Percentiles rank a stretch among this genome's conserved stretches.
Conservation (phyloP, 768 basidiomycete species). For the Lentinula sp. region DNA sequence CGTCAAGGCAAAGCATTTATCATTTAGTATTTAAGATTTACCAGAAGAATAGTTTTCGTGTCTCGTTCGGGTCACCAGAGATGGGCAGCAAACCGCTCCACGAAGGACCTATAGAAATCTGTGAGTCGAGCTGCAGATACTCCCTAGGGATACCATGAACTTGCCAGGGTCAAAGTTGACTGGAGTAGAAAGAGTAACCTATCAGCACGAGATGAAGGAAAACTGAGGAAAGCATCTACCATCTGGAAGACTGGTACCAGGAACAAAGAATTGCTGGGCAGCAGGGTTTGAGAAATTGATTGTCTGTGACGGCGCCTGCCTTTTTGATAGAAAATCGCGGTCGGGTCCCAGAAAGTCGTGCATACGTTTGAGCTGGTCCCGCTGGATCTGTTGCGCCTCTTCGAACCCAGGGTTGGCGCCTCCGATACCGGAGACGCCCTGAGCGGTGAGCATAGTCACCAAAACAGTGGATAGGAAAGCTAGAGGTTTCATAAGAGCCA, state of each 20-base stretch:
- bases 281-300: conserved; percentile 61
- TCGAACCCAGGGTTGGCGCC: conserved; percentile 32
- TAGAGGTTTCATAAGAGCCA: conserved; percentile 1
- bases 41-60: conserved; percentile 52
- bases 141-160: conserved; percentile 25
- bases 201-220: conserved; percentile 14
- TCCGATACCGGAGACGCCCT: conserved; percentile 16
- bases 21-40: conserved; percentile 3
- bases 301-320: conserved; percentile 17
- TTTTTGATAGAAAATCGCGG: conserved; percentile 25
- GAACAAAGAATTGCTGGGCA: conserved; percentile 44
- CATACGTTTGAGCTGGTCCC: conserved; percentile 36
- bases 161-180: conserved; percentile 66
- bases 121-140: conserved; percentile 12
- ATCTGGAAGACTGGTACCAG: conserved; percentile 39
- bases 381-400: conserved; percentile 37
- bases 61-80: conserved; percentile 48
- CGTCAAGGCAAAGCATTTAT: conserved; percentile 17
- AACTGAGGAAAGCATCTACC: conserved; percentile 15
- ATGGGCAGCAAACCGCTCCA: conserved; percentile 68
- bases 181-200: conserved; percentile 2
- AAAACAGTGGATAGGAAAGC: conserved; percentile 6
- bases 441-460: neutral
- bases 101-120: conserved; percentile 39
- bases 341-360: conserved; percentile 29